Evolutionary conservation across 164 flowering plant species (phyloP), one percentile per base, ranked within the genome.

Genomic region (Litsea cubeba): DNA sequence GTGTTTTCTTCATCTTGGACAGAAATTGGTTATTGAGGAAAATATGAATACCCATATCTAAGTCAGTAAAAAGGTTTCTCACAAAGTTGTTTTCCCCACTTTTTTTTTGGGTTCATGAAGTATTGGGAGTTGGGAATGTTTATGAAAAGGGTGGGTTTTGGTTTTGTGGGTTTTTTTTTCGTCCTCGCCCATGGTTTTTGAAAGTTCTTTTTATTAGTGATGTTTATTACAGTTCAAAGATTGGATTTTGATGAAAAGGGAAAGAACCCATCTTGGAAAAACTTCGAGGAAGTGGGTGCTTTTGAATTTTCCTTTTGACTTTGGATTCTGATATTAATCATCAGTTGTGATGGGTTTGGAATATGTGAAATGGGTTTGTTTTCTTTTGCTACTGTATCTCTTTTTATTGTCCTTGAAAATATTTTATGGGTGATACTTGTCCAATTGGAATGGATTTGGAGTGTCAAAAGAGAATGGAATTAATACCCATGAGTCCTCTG

Each of bases 1-100:
- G 7, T 32, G 69, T 66, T 66, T 66, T 18, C 17, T 66, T 15
- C 28, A 17, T 17, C 5, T 17, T 6, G 8, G 69, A 35, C 22
- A 66, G 40, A 15, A 66, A 32, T 26, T 32, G 69, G 46, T 63
- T 66, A 5, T 68, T 46, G 68, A 18, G n/a, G 23, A 50, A 73
- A 65, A 28, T 15, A 65, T 50, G 62, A 73, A 18, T 18, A 73
- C 70, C 75, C 75, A 73, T 72, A 57, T 65, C 30, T 74, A 25
- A 66, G 60, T 54, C 14, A 32, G 30, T 54, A 54, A 8, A 30
- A 30, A 51, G 65, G 67, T 74, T 74, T 50, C 67, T 65, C 30
- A 54, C 65, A 67, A 57, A 67, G 76, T 62, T 66, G 18, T 15
- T 30, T 66, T 57, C 25, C 49, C 4, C 51, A 15, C 51, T 17